Evolutionary conservation across 2,329 filamentous ascomycete genomes (phyloP), one percentile per base, ranked within the genome.

Genomic region (Aspergillus brasiliensis): DNA sequence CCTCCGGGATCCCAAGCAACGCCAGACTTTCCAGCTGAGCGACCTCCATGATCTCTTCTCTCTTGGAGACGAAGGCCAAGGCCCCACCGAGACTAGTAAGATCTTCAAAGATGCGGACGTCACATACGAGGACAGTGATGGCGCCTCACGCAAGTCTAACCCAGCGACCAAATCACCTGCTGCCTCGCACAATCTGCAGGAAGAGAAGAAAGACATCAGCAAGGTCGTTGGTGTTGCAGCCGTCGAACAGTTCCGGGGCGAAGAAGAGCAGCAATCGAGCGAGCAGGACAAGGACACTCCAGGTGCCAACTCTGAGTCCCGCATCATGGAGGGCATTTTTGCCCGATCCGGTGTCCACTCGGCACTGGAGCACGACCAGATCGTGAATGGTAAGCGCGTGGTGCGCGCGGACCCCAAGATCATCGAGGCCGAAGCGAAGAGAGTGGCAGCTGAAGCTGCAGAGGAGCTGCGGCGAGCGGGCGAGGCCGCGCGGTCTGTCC

Each of bases 31-130:
- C 74, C 91, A 96, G 60, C 83, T 96, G 69, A 90, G 89, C 60
- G 93, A 98, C 69, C 79, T 99, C 15, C 91, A 97, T 66, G 94
- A 99, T 72, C 83, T 99, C 0, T 99, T 99, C 75, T 92, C 87
- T 0, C 82, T 96, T 2, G 90, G 88, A 19, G 84, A 85, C 13
- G 85, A 88, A 19, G 81, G 85, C 17, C 87, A 89, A 47, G 86
- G 86, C 0, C 85, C 86, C 31, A 95, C 92, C 0, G 91, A 97
- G 73, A 96, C 94, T 1, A 91, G 90, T 40, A 88, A 88, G 61
- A 81, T 98, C 23, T 98, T 99, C 79, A 87, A 91, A 65, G 91
- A 91, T n/a, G 91, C 91, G 0, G 89, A 97, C 73, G 88, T 96
- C 51, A 84, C 87, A 42, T 86, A 90, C 61, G 77, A 81, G 37